Evolutionary conservation across 768 basidiomycete genomes (phyloP), one percentile per base, ranked within the genome.

Genomic region (Boletus reticuloceps): DNA sequence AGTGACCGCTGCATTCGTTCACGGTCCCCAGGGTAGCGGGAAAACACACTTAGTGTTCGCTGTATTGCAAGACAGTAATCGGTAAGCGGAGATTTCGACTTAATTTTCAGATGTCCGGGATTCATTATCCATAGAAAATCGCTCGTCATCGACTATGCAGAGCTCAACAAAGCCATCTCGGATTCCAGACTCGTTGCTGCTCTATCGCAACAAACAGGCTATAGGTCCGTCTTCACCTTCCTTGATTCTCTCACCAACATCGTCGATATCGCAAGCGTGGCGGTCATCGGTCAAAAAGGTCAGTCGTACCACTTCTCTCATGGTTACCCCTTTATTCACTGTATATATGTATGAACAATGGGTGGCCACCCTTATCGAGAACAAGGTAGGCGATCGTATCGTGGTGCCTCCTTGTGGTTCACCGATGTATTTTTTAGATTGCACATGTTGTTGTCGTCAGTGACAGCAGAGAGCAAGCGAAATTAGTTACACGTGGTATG

Each of bases 211-310:
- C 91, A 97, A 64, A 92, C 89, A 0, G 94, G 96, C 36, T 93
- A 92, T 66, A 88, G 85, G 79, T 95, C 94, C 6, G 79, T 92
- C 7, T 95, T 97, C 72, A 86, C 86, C 6, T 89, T 94, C 73
- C 74, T 92, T 47, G 85, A 87, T 63, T 92, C 89, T 0, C 72
- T 92, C 66, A 89, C 82, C 63, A 88, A 82, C 58, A 72, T 98
- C 53, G 83, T 98, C 57, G 96, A 98, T 67, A 78, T 98, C n/a
- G 94, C 92, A 1, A 88, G 86, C 55, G 82, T 94, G 41, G 95
- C 95, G 2, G 65, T 98, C n/a, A 97, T 97, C 61, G 97, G 97
- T 4, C 93, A 97, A 66, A 98, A 98, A 75, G 83, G 91, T 88
- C 51, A 7, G 71, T 53, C 25, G 8, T 50, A 6, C 10, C 29